Evolutionary conservation across 2,329 filamentous ascomycete genomes (phyloP).

Genomic region (Bipolaris sorokiniana): DNA sequence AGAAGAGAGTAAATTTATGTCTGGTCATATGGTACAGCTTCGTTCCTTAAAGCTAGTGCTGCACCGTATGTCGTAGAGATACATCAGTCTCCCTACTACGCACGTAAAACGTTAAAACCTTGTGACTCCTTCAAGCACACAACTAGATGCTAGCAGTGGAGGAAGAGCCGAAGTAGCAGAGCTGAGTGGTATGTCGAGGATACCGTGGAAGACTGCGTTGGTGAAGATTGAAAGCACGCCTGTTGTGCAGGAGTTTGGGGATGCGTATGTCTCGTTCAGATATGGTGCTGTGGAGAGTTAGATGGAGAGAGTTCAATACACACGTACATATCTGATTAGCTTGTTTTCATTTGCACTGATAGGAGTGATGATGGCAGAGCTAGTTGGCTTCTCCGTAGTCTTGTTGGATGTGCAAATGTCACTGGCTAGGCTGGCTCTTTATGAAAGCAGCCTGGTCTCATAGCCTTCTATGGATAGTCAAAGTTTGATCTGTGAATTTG

Average conservation of each 20-base stretch:
- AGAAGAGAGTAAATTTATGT: not conserved
- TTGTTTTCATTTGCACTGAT: not conserved
- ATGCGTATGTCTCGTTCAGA: slow-evolving; percentile 21
- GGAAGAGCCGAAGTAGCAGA: slow-evolving; percentile 8
- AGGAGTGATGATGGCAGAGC: too few species aligned
- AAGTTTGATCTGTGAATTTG: too few species aligned
- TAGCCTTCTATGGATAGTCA: too few species aligned
- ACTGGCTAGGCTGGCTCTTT: too few species aligned
- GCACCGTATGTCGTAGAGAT: not conserved
- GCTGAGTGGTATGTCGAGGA: slow-evolving; percentile 21
- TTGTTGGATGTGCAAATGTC: too few species aligned
- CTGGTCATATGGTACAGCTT: not conserved
- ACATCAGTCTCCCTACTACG: too few species aligned
- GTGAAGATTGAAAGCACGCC: slow-evolving; percentile 27
- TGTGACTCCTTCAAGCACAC: too few species aligned
- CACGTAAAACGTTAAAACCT: too few species aligned
- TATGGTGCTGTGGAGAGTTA: slow-evolving; percentile 6
- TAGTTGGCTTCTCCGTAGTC: too few species aligned
- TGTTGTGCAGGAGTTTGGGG: slow-evolving; percentile 19
- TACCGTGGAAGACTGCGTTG: slow-evolving; percentile 26
- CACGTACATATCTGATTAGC: not conserved
- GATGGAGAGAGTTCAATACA: not conserved
- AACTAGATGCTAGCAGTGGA: not conserved
- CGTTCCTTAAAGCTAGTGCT: not conserved
- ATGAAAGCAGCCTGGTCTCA: too few species aligned